Base-by-base conservation (phyloP, 495 filamentous ascomycete genomes). In the Podospora pseudopauciseta region DNA sequence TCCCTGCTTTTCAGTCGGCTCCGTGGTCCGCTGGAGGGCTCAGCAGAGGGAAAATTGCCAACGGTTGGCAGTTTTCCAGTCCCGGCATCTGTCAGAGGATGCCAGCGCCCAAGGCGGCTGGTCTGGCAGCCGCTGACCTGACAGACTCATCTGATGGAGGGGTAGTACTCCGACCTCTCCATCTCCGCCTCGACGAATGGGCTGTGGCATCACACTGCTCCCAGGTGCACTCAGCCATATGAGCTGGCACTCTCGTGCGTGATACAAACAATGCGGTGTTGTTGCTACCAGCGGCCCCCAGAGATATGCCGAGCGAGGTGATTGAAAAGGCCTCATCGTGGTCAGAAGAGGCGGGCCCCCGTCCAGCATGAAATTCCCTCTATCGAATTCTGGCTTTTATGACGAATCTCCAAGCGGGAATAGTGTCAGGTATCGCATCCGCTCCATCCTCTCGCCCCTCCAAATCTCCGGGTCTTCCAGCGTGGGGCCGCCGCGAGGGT, bases 371-470 rank as follows among this genome's bases (percentile, higher is more conserved):
- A 39, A 39, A 39, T 6, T 39, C 6, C 34, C 34, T 39, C 34
- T 39, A 39, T 39, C 34, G 34, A 39, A 4, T 39, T 39, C 34
- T 11, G 11, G 0, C 34, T 39, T 39, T 39, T 5, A 39, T 39
- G 34, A 23, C 11, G 34, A 39, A 39, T 39, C 34, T 39, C 34
- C 34, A 39, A 39, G 34, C 5, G 34, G 11, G 6, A 39, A 39
- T 39, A 39, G 34, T 11, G 34, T 39, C 34, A 39, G 34, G 34
- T 39, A 39, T 39, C 34, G 11, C 34, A 39, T 39, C 63, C 34
- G 60, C 20, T 65, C 68, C 68, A 70, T 70, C 53, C 66, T 64
- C 11, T 53, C 61, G 57, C 65, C 65, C 61, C 68, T 67, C 65
- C 68, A 67, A 70, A 70, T 70, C 61, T 70, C 68, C 68, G 68